Conservation (phyloP, 1,139 yeast species). For the Taiozyma sp. region DNA sequence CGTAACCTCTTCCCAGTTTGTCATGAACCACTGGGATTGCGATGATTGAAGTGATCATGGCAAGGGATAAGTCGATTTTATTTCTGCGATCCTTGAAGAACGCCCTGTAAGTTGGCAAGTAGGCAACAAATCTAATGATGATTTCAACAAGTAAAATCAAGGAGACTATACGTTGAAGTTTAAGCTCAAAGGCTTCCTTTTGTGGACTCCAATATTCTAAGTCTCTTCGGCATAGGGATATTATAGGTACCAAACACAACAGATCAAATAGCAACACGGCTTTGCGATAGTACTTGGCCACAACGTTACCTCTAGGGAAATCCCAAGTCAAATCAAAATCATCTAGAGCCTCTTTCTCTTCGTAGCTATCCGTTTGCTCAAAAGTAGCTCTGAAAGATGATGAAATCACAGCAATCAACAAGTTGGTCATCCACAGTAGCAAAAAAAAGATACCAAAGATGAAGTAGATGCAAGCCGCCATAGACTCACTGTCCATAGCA, state of each 20-base stretch:
- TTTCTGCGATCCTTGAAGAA: constrained; percentile 57
- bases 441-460: constrained; percentile 68
- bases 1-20: constrained; percentile 51
- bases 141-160: constrained; percentile 53
- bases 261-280: constrained; percentile 45
- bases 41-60: constrained; percentile 52
- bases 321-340: constrained; percentile 19
- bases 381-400: constrained; percentile 63
- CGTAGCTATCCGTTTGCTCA: constrained; percentile 30
- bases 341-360: constrained; percentile 3
- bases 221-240: constrained; percentile 43
- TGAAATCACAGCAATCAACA: constrained; percentile 83
- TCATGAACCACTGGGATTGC: constrained; percentile 46
- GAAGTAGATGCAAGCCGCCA: constrained; percentile 74
- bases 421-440: constrained; percentile 81
- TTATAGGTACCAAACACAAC: constrained; percentile 42
- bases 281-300: constrained; percentile 24
- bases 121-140: constrained; percentile 47
- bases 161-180: constrained; percentile 49
- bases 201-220: constrained; percentile 27
- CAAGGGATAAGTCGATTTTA: constrained; percentile 55
- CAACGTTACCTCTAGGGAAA: constrained; percentile 9
- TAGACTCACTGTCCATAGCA: constrained; percentile 76
- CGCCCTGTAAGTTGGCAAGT: constrained; percentile 53
- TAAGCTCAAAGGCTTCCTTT: constrained; percentile 31